Evolutionary conservation across 805 yeast genomes (phyloP), one percentile per base, ranked within the genome.

Genomic region (Jamesozyma rosinii): DNA sequence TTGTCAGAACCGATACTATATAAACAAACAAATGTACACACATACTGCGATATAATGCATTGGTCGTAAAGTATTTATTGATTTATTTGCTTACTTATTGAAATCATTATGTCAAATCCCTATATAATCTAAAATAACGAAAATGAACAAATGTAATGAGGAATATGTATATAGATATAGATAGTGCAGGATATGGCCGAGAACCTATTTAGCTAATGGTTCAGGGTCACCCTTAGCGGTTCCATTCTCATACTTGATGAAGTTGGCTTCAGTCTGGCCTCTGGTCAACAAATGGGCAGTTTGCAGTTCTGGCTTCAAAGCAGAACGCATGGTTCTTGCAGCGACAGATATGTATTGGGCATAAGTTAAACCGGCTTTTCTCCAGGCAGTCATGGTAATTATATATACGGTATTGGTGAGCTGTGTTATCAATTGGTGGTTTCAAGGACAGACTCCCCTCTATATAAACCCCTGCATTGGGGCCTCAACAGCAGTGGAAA

Each of bases 261-360:
- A 81, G 65, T 77, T 77, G 55, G 79, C 83, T 61, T 90, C 97
- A 50, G 83, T 67, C 59, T 67, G 52, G 54, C 81, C 81, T 74
- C 94, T 84, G 65, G 74, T 76, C 59, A 78, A 76, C 37, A 69
- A 71, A 53, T 82, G 83, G 48, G 72, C 75, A 50, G 77, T 83
- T 66, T 83, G 84, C 63, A 77, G 66, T 60, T 89, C 95, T 51
- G 88, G 79, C 74, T 90, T 90, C 65, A 90, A 77, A 41, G 96
- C 81, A 58, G 75, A 72, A 73, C 97, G 87, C 56, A 87, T 77
- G 49, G 95, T 77, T 65, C 79, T 79, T 61, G 96, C 95, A 61
- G 96, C 85, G 62, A 90, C 75, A 54, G 95, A 77, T 67, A 89
- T 75, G 70, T 90, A 90, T 67, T 81, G 84, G 83, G 85, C 86